Conservation (phyloP, 805 yeast species). For the Monosporozyma aerobia region DNA sequence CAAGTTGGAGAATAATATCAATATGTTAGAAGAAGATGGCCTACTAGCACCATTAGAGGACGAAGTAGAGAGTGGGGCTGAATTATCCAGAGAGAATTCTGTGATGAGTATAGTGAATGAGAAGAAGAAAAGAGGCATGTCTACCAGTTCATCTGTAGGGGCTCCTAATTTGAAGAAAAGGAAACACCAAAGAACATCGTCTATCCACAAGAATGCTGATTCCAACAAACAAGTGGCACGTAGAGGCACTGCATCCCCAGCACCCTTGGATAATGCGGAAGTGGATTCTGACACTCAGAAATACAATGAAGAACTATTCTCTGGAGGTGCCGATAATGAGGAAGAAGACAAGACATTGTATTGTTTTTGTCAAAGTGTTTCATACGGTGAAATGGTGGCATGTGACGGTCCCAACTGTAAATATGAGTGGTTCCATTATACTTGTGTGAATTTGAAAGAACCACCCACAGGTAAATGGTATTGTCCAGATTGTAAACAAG, state of each 20-base stretch:
- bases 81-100: slow-evolving; percentile 26
- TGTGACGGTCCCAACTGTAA: slow-evolving; percentile 88
- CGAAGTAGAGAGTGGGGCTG: slow-evolving; percentile 26
- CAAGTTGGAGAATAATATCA: slow-evolving; percentile 66
- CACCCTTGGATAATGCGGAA: neutral
- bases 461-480: slow-evolving; percentile 94
- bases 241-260: neutral
- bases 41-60: slow-evolving; percentile 49
- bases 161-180: slow-evolving; percentile 15
- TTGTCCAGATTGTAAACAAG: slow-evolving; percentile 69
- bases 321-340: slow-evolving; percentile 29
- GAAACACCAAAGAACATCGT: slow-evolving; percentile 12
- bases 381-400: slow-evolving; percentile 94
- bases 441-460: slow-evolving; percentile 79
- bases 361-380: slow-evolving; percentile 89
- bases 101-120: slow-evolving; percentile 14
- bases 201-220: slow-evolving; percentile 3
- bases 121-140: slow-evolving; percentile 15
- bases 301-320: slow-evolving; percentile 27
- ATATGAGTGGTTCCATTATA: slow-evolving; percentile 93
- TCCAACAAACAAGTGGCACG: neutral
- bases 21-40: slow-evolving; percentile 72
- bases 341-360: slow-evolving; percentile 64
- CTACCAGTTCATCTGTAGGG: slow-evolving; percentile 9
- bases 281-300: slow-evolving; percentile 1